Conservation (phyloP, 768 basidiomycete genomes). For the Lentinula raphanica region DNA sequence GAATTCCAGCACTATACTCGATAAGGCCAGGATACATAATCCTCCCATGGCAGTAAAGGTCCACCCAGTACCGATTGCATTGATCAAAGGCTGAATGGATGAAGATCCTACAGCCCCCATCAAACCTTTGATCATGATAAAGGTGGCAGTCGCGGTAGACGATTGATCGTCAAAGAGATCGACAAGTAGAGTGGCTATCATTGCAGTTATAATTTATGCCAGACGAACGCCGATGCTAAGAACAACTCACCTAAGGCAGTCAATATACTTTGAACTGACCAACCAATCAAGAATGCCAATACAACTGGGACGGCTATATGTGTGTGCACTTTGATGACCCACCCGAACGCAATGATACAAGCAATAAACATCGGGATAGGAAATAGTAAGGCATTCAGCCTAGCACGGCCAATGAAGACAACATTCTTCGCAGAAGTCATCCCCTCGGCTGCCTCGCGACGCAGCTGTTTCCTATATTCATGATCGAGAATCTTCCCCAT, state of each 20-base stretch:
- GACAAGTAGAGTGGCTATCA: background rate
- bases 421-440: background rate
- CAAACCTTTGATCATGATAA: background rate
- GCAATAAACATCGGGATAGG: background rate
- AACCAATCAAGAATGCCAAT: slow-evolving; percentile 1
- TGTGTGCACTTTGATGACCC: background rate
- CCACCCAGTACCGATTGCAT: background rate
- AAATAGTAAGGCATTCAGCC: background rate
- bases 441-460: background rate
- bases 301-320: background rate
- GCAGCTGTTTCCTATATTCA: background rate
- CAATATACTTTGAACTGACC: slow-evolving; percentile 1
- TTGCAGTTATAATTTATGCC: background rate
- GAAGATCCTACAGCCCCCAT: slow-evolving; percentile 4
- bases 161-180: slow-evolving; percentile 1
- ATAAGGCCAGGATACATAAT: background rate
- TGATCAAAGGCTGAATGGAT: background rate
- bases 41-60: background rate
- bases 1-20: background rate
- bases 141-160: background rate
- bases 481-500: slow-evolving; percentile 4
- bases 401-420: background rate
- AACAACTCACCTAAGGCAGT: background rate
- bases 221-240: too few species aligned
- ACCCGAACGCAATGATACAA: background rate